Percentiles rank a stretch among this genome's conserved stretches.
Conservation (phyloP, 2,329 filamentous ascomycete genomes). For the Blumeria graminis region DNA sequence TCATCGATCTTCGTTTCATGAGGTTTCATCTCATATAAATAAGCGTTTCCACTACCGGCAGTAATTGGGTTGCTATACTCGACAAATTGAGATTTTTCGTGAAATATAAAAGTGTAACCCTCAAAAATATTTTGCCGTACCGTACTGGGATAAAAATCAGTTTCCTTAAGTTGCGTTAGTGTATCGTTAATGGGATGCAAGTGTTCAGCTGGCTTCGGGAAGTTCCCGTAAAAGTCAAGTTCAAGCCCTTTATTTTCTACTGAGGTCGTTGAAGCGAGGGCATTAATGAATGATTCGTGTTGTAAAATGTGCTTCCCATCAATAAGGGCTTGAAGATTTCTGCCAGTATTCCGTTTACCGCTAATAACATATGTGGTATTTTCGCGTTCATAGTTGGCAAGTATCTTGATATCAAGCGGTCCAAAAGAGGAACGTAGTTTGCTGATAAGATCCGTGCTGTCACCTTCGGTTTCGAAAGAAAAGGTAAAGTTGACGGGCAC, state of each 20-base stretch:
- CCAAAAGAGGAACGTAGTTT: conserved; percentile 44
- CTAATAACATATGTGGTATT: conserved; percentile 73
- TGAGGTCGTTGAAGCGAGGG: conserved; percentile 31
- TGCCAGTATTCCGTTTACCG: conserved; percentile 72
- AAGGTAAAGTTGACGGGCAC: conserved; percentile 59
- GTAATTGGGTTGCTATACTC: conserved; percentile 52
- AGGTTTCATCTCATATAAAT: conserved; percentile 36
- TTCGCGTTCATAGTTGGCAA: conserved; percentile 42
- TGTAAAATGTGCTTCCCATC: conserved; percentile 54
- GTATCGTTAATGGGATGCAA: conserved; percentile 57
- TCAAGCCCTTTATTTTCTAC: conserved; percentile 31
- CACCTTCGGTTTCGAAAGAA: conserved; percentile 46
- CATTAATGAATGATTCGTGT: conserved; percentile 44
- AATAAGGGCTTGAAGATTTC: conserved; percentile 66
- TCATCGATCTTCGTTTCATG: conserved; percentile 46
- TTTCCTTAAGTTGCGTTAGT: conserved; percentile 38
- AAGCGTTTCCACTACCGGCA: conserved; percentile 59
- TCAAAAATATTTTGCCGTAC: conserved; percentile 50
- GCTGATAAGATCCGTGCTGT: conserved; percentile 39
- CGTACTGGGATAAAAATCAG: conserved; percentile 43
- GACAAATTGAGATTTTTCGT: conserved; percentile 50
- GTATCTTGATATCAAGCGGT: conserved; percentile 69
- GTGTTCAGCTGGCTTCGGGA: conserved; percentile 51
- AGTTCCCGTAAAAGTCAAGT: conserved; percentile 50
- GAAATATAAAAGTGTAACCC: conserved; percentile 74